Conservation (phyloP, 139 green algal genomes). For the Eudorina sp. region DNA sequence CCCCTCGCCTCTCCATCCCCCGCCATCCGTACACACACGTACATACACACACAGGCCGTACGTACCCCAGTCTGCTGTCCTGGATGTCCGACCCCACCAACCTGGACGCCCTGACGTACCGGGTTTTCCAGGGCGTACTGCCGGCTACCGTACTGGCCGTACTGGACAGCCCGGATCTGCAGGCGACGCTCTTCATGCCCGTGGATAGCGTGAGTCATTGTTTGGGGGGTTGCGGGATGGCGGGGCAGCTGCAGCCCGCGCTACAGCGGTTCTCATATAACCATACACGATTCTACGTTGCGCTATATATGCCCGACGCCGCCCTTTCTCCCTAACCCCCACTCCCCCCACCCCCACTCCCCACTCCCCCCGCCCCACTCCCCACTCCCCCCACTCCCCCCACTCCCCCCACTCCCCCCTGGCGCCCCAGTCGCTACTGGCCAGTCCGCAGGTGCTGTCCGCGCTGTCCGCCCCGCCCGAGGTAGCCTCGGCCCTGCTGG, state of each 20-base stretch:
- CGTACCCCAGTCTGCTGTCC: neutral
- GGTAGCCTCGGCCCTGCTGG: neutral
- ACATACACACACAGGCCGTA: neutral
- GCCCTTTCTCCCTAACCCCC: too few species aligned
- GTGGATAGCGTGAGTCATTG: neutral
- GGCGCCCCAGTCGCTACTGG: neutral
- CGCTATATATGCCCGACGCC: too few species aligned
- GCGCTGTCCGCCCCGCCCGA: neutral
- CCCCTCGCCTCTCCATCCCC: too few species aligned
- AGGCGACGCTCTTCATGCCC: slow-evolving; percentile 16
- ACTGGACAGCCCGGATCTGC: neutral
- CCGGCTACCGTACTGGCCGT: neutral
- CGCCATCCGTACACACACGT: too few species aligned
- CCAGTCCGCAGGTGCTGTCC: neutral
- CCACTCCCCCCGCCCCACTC: too few species aligned
- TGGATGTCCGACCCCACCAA: slow-evolving; percentile 37
- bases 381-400: too few species aligned
- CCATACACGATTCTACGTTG: too few species aligned
- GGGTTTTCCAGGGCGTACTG: neutral
- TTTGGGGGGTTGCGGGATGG: too few species aligned
- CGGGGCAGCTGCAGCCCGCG: too few species aligned
- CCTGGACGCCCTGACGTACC: slow-evolving; percentile 5
- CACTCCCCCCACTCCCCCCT: too few species aligned
- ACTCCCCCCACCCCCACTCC: too few species aligned
- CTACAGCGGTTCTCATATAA: too few species aligned